Percentiles rank a stretch among this genome's conserved stretches.
These are phyloP conservation scores for Groenewaldozyma auringiensis DNA, from an alignment of 1,139 yeast genomes.

Conservation along the genomic window DNA sequence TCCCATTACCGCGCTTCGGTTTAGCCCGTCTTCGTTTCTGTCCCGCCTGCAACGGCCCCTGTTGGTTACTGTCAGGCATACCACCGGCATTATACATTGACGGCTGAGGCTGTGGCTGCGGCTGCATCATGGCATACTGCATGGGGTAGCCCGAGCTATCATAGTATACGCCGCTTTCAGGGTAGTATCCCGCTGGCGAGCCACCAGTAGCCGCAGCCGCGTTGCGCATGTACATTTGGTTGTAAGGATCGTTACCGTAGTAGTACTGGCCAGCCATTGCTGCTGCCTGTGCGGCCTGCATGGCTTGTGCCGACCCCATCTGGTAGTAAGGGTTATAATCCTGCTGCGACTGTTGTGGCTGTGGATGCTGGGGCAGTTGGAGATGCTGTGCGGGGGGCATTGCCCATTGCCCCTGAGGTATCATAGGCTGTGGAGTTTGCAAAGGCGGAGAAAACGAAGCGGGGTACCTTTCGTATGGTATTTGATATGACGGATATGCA, in stretches of 20 bases:
- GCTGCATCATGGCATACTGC: neutral
- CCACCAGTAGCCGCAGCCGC: too few relatives aligned
- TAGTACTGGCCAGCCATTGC: neutral
- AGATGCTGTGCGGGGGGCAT: neutral
- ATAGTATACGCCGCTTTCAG: neutral
- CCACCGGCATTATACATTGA: neutral
- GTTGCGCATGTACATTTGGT: neutral
- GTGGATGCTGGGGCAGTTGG: neutral
- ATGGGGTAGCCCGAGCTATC: neutral
- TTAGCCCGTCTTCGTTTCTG: neutral
- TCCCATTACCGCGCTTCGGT: neutral
- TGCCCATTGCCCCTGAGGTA: conserved; percentile 1
- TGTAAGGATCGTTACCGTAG: neutral
- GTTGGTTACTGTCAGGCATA: too few relatives aligned
- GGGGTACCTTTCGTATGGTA: neutral
- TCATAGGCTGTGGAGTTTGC: neutral
- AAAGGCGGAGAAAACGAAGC: neutral
- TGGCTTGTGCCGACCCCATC: neutral
- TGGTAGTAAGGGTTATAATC: neutral
- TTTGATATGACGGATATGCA: neutral
- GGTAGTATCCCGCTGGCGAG: neutral
- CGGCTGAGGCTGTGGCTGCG: neutral
- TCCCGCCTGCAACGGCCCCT: too few relatives aligned
- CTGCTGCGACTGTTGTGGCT: neutral
- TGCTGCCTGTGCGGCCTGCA: conserved; percentile 1